Evolutionary conservation across 2,329 filamentous ascomycete species (phyloP), one percentile per base, ranked within the genome.

Genomic region (Alternaria postmessia): DNA sequence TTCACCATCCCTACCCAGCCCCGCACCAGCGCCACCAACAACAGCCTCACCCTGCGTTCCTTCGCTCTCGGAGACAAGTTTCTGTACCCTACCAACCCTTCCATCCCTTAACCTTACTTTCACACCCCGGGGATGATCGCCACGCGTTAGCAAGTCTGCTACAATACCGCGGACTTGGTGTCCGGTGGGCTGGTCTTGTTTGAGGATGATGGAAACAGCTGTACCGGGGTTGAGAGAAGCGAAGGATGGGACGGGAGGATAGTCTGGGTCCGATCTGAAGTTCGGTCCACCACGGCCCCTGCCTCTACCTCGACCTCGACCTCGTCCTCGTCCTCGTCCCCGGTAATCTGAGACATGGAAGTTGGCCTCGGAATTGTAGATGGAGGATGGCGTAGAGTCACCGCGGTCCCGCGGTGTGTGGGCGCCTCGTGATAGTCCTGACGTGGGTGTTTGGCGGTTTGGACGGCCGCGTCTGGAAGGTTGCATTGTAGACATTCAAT

Each of bases 91-190:
- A 2, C 91, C 91, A 3, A 94, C 86, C 26, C 89, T 84, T 1
- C 91, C 91, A 74, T 91, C 90, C 1, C 81, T 79, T 6, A 94
- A 81, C 3, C 91, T 86, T 24, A 94, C 91, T 77, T 94, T 94
- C 80, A 94, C 91, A 36, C 91, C 91, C 9, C 90, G 85, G 3
- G 90, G 90, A 70, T 94, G 91, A 67, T 94, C 87, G 26, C 90
- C 90, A 1, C 86, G 82, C 2, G 91, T 94, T 48, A 94, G 82
- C 0, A 94, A 76, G 46, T 92, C 86, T 53, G 84, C 83, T 1
- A 94, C 87, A 5, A 83, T 77, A 24, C 91, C 91, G 44, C 83
- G 81, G 1, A 92, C 91, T 68, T 92, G 88, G 46, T 85, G 85
- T 7, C 91, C 91, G 0, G 90, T 93, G 1, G 86, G 86, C 74